A percentile compares a stretch with the other conserved stretches of the same genome.
These are phyloP conservation scores for Penicillium samsonianum DNA, from an alignment of 495 filamentous ascomycete species.

Conservation along the genomic window DNA sequence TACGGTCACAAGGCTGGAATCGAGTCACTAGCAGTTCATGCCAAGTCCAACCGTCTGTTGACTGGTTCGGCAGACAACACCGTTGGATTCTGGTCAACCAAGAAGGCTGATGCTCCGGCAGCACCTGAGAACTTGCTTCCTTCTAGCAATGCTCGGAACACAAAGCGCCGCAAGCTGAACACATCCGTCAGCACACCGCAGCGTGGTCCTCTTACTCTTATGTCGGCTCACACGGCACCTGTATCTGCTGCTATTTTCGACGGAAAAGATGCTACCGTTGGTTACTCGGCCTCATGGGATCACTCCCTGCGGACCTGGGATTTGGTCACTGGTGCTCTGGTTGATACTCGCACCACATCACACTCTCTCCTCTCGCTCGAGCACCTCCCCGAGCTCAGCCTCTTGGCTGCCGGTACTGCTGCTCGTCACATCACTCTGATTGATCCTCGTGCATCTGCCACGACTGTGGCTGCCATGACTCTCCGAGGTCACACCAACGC, in stretches of 20 bases:
- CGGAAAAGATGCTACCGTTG: constrained; percentile 78
- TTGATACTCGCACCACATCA: constrained; percentile 79
- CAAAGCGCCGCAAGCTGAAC: constrained; percentile 78
- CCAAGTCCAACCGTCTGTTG: constrained; percentile 71
- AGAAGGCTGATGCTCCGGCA: constrained; percentile 68
- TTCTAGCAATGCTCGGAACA: constrained; percentile 52
- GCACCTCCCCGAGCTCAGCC: constrained; percentile 63
- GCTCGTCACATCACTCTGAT: constrained; percentile 87
- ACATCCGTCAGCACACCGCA: constrained; percentile 64
- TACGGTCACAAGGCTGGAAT: constrained; percentile 80
- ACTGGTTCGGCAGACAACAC: constrained; percentile 79
- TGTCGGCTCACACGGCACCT: constrained; percentile 68
- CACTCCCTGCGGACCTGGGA: constrained; percentile 90
- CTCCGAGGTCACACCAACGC: constrained; percentile 87
- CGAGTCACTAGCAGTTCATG: constrained; percentile 76
- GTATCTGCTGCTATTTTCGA: constrained; percentile 81
- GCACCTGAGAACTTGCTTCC: constrained; percentile 67
- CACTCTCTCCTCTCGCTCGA: constrained; percentile 76
- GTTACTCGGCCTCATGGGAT: constrained; percentile 86
- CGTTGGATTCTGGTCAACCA: constrained; percentile 81
- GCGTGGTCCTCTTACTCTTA: constrained; percentile 74
- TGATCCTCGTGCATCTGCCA: constrained; percentile 77
- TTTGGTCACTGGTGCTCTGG: constrained; percentile 69
- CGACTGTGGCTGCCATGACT: constrained; percentile 77
- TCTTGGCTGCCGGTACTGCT: constrained; percentile 82